phyloP scores from a whole-genome alignment of 2,329 filamentous ascomycete genomes.

The Paracamarosporium sp. region DNA sequence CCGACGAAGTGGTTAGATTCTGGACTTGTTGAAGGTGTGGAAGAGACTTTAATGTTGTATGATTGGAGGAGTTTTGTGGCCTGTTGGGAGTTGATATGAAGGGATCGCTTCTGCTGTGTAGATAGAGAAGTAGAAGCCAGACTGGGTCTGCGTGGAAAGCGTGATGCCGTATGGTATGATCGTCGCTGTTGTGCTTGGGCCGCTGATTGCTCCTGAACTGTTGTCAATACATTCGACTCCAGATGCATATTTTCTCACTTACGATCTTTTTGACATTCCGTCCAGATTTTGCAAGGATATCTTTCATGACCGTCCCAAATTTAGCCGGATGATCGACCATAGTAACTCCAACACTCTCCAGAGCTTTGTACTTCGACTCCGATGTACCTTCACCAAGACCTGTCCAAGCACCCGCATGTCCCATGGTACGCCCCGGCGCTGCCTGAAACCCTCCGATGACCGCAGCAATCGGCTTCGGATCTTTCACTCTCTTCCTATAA shows the following conservation, averaged over 20 bases:
- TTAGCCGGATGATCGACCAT: constrained; percentile 80
- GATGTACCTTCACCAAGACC: constrained; percentile 70
- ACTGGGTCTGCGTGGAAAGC: constrained; percentile 22
- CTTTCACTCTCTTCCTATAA: constrained; percentile 63
- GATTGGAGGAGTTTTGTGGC: constrained; percentile 63
- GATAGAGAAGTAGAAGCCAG: background rate
- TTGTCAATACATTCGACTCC: background rate
- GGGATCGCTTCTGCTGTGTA: constrained; percentile 53
- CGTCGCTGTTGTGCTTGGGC: constrained; percentile 56
- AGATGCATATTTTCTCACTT: constrained; percentile 9
- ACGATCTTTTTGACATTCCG: constrained; percentile 49
- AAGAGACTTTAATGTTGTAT: constrained; percentile 56
- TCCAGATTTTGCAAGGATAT: constrained; percentile 58
- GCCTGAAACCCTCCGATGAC: constrained; percentile 72
- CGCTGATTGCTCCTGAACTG: constrained; percentile 38
- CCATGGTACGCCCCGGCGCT: constrained; percentile 73
- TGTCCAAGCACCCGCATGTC: constrained; percentile 78
- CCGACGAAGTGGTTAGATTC: constrained; percentile 60
- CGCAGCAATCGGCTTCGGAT: constrained; percentile 78
- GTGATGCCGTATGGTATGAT: constrained; percentile 49
- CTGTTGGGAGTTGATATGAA: constrained; percentile 63
- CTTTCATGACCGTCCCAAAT: constrained; percentile 72
- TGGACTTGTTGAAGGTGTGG: constrained; percentile 40
- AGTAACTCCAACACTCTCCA: constrained; percentile 70
- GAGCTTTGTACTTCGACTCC: constrained; percentile 68